Base-by-base conservation (phyloP, 139 green algal genomes). In the Chlamydomonas incerta region DNA sequence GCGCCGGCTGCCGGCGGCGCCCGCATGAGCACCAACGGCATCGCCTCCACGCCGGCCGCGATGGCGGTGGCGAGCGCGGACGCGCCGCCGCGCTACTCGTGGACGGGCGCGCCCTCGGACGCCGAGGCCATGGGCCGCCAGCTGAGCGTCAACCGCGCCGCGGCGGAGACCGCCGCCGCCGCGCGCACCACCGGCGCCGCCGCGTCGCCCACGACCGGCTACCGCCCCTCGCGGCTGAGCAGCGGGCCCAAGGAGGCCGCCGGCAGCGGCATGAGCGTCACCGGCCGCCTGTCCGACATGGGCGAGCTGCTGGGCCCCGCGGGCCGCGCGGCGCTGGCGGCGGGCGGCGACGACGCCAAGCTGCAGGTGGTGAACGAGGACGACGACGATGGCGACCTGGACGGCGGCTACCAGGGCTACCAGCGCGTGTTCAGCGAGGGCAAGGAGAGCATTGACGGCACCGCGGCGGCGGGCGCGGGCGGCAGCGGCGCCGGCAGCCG, bases 1-100 rank as follows among this genome's bases (percentile, higher is more conserved):
- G 41, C 41, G 41, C 6, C 55, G 21, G 55, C 55, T 24, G 5
- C 55, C 9, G 21, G 55, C 55, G 28, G 28, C 60, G 23, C 60
- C 23, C 72, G 50, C 10, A 83, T 74, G 62, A 82, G 75, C 60
- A 47, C 63, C 21, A 74, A 26, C 46, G 77, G 77, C 77, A 18
- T 47, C 21, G 31, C 29, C 6, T 9, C 74, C 52, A 6, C 33
- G 55, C 74, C 24, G 23, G 14, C 74, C 3, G 28, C 29, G 21
- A 18, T 13, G 57, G 33, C 33, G 23, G 21, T 58, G 11, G 55
- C 33, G 3, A 15, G 26, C 1, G 35, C 35, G 57, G 77, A 83
- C 21, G 9, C 50, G 24, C 47, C 67, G 3, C 35, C 47, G 31
- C 66, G 80, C 21, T 76, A 76, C 67, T 77, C 80, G 3, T 85